phyloP scores from a whole-genome alignment of 345 rosid species.

The Crucihimalaya himalaica region DNA sequence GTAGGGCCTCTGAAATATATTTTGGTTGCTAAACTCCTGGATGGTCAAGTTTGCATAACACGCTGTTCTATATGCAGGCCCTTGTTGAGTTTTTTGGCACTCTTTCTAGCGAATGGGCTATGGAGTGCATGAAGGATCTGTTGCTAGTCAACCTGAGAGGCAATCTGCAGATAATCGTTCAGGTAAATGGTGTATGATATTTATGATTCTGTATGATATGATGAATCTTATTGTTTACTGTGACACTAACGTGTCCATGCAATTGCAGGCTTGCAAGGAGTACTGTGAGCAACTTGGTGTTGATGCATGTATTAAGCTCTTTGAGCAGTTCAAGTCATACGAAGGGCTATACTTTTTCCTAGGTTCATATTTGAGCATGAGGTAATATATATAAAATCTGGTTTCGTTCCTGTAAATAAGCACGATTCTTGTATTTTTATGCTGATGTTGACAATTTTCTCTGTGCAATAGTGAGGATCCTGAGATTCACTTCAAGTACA shows the following conservation, averaged over 20 bases:
- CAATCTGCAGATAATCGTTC: conserved; percentile 98
- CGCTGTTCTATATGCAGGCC: conserved; percentile 53
- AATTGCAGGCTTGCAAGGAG: conserved; percentile 89
- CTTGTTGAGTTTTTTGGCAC: conserved; percentile 99
- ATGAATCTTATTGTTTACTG: conserved; percentile 1
- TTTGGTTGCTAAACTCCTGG: conserved; percentile 1
- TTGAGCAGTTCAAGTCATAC: conserved; percentile 97
- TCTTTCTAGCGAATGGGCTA: conserved; percentile 97
- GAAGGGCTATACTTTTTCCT: conserved; percentile 98
- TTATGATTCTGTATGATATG: neutral
- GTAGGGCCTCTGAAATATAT: conserved; percentile 43
- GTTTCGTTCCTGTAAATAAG: conserved; percentile 27
- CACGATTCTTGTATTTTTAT: conserved; percentile 13
- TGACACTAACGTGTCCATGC: conserved; percentile 30
- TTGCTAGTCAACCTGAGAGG: conserved; percentile 87
- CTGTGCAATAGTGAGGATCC: conserved; percentile 86
- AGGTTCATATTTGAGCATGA: conserved; percentile 95
- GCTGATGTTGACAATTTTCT: conserved; percentile 12
- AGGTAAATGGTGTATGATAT: conserved; percentile 49
- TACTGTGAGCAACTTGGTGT: conserved; percentile 97
- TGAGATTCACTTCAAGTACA: conserved; percentile 96
- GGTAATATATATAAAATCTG: conserved; percentile 46
- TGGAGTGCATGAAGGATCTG: conserved; percentile 99
- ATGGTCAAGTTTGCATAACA: conserved; percentile 17
- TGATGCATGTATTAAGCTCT: conserved; percentile 89